Conservation (phyloP, 495 filamentous ascomycete species). For the Articulospora tetracladia region DNA sequence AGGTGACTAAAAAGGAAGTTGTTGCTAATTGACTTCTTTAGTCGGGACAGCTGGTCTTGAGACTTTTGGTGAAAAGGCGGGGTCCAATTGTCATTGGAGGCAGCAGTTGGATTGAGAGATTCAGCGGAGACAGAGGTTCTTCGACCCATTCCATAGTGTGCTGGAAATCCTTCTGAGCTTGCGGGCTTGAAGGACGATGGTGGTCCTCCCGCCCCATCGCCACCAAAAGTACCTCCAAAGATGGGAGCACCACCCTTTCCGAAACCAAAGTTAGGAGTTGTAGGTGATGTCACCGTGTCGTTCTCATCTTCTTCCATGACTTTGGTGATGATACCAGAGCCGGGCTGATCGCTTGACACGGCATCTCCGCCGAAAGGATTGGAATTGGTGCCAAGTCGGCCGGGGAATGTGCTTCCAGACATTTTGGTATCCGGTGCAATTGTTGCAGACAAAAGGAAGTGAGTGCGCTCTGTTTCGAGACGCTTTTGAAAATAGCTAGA, state of each 20-base stretch:
- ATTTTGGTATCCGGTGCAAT: conserved; percentile 27
- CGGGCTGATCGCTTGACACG: conserved; percentile 24
- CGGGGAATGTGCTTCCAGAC: conserved; percentile 50
- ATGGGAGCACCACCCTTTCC: conserved; percentile 23
- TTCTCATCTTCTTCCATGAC: conserved; percentile 58
- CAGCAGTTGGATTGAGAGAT: conserved; percentile 83
- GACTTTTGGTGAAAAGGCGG: conserved; percentile 83
- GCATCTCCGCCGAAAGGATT: conserved; percentile 44
- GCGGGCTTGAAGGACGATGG: conserved; percentile 36
- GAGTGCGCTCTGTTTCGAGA: conserved; percentile 54
- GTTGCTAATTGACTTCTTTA: conserved; percentile 75
- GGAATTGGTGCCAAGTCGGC: conserved; percentile 47
- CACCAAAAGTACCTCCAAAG: conserved; percentile 44
- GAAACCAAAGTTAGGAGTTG: conserved; percentile 43
- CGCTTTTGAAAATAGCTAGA: conserved; percentile 61
- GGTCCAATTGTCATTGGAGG: conserved; percentile 82
- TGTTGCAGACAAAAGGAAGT: conserved; percentile 38
- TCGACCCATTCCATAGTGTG: conserved; percentile 88
- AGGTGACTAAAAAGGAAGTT: conserved; percentile 96
- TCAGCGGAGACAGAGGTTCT: conserved; percentile 97
- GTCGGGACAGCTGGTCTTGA: conserved; percentile 69
- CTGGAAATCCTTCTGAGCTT: conserved; percentile 67
- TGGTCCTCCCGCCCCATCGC: conserved; percentile 22
- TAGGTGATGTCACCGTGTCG: conserved; percentile 52
- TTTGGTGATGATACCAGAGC: conserved; percentile 41